Evolutionary conservation across 208 protist species (phyloP), one percentile per base, ranked within the genome.

Genomic region (Trypanosoma congolense): DNA sequence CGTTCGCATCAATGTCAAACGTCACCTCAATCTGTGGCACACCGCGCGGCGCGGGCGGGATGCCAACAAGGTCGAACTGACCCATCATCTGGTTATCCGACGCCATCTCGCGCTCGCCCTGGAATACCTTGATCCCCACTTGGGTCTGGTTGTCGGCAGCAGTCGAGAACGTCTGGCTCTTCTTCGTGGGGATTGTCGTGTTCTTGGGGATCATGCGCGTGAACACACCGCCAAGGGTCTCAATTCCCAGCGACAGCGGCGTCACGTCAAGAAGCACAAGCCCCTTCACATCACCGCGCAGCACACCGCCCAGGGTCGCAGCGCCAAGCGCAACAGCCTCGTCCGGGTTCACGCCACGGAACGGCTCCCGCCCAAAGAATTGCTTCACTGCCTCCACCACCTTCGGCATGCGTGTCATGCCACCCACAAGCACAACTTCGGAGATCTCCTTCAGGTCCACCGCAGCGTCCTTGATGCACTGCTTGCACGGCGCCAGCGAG

Each of bases 301-400:
- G 62, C 31, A 98, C 86, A 70, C 84, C 90, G 49, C 90, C 98
- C 74, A 99, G 97, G 58, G 99, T 98, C 51, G 98, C 98, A 18
- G 98, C 98, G 54, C 98, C 98, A 22, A 98, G 89, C 5, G 98
- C 98, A n/a, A 99, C 98, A 19, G 96, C 98, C 82, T 99, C 98
- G 75, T 99, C 98, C 10, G 98, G 98, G 80, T 99, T 99, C 53
- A 99, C 96, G 41, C 91, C 88, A 66, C 97, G 97, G 83, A 81
- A 96, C 49, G 97, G 95, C 57, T 97, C 81, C 46, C 91, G 86
- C 26, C 87, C 81, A 61, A 99, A 98, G 59, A 98, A 75, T 16
- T 95, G 65, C 64, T 90, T 77, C 24, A 98, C 88, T 3, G 62
- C 56, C 38, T 96, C 70, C 21, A 83, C 38, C 8, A 98, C 95